Evolutionary conservation across 192 early-diverging fungal genomes (phyloP), one percentile per base, ranked within the genome.

Genomic region (Coemansia sp.): DNA sequence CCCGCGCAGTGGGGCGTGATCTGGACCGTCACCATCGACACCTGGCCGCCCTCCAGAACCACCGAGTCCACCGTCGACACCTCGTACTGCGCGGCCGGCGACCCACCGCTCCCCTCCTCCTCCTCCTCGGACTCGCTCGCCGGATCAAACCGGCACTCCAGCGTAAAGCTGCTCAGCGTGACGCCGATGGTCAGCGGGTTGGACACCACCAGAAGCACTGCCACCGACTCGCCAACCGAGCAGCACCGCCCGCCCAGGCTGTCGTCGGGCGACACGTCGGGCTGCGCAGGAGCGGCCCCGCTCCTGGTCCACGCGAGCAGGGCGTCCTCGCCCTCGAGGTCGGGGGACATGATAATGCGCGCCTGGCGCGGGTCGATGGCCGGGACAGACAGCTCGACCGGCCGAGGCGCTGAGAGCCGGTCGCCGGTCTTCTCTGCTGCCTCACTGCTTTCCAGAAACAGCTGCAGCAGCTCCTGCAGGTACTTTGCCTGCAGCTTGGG

Each of bases 311-410:
- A 82, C n/a, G 57, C 51, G 0, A 70, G 54, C 48, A 82, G 36
- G 3, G 62, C 71, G 41, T 82, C 79, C 16, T 76, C 74, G 45
- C 79, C 79, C 45, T 82, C 79, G 6, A 82, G 71, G 22, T 71
- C 65, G 12, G 79, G 79, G 45, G 79, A 82, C 79, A 82, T 76
- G 22, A 82, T 73, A 18, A 80, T 49, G 43, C 71, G 71, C 8
- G 51, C 72, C 64, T 71, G 54, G 3, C 36, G 66, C n/a, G 73
- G 65, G n/a, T 79, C 85, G 22, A 93, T 86, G 1, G 80, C 43
- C 0, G 91, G 91, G 4, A 93, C 70, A 11, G 85, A 82, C 19
- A 93, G 77, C 45, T 87, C 80, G 37, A 86, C 72, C 39, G 82
- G 64, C 11, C 39, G 13, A 8, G 9, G 12, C 3, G 2, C 13